Base-by-base conservation (phyloP, 805 yeast genomes). In the Metschnikowia santaceciliae region DNA sequence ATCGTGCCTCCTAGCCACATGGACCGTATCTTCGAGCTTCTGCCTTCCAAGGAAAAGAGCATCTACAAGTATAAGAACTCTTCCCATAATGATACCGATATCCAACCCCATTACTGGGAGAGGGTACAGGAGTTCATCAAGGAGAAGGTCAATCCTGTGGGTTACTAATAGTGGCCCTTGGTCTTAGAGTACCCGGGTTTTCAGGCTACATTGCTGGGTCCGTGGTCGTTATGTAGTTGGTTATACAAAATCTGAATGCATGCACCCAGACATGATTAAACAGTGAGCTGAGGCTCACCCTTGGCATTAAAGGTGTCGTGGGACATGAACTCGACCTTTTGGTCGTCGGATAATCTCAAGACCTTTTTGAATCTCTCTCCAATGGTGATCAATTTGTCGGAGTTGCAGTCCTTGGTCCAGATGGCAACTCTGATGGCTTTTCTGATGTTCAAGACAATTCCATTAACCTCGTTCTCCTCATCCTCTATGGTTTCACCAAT, bases 401-500 rank as follows among this genome's bases (percentile, higher is more conserved):
- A 84, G 61, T 83, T 81, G 62, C 86, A 82, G 54, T 91, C 80
- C 69, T 84, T 86, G 57, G 97, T 92, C 99, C 99, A 92, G 68
- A 92, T 76, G 65, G 95, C 92, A 68, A 92, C 80, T 72, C 90
- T 87, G 77, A 80, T 82, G 59, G 83, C 89, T 60, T 81, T 83
- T 67, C 82, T 85, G 63, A 88, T 83, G 69, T 88, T 89, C 67
- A 90, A 83, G 58, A 94, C 96, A 61, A 90, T 88, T 65, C 99
- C 99, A 69, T 88, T 91, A 59, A 94, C 94, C 74, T 90, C 92
- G 66, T 86, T 81, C 60, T 80, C 81, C 51, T 83, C 88, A 58
- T 83, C 90, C 66, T 88, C 94, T 61, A 92, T 84, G 50, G 97
- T 89, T 75, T 91, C 98, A 63, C 99, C 99, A 69, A 94, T 89